Conservation (phyloP, 1,139 yeast species). For the Fermentozyma sake region DNA sequence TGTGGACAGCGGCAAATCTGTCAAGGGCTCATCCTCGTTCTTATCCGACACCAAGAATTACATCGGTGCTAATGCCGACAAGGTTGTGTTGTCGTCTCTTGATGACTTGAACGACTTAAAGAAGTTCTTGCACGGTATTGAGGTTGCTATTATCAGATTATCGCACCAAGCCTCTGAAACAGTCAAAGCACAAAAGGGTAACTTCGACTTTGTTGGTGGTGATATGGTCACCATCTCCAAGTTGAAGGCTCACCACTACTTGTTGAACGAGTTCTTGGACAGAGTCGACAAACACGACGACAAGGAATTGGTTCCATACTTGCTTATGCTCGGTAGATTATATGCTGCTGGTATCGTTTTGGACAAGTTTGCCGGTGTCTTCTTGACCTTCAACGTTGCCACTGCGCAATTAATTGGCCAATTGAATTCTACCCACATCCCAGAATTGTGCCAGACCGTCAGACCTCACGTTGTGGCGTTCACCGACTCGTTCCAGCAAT, state of each 20-base stretch:
- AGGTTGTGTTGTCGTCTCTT: slow-evolving; percentile 22
- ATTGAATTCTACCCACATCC: slow-evolving; percentile 42
- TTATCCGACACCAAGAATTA: slow-evolving; percentile 32
- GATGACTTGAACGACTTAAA: slow-evolving; percentile 28
- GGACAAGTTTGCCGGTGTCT: slow-evolving; percentile 73
- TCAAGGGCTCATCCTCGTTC: slow-evolving; percentile 36
- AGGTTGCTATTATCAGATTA: slow-evolving; percentile 42
- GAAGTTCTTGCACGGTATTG: slow-evolving; percentile 35
- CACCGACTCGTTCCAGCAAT: slow-evolving; percentile 85
- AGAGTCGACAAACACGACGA: slow-evolving; percentile 24
- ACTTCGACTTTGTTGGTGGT: slow-evolving; percentile 57
- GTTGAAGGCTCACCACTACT: slow-evolving; percentile 57
- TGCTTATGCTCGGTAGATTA: slow-evolving; percentile 34
- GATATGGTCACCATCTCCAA: slow-evolving; percentile 58
- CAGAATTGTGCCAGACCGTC: slow-evolving; percentile 41
- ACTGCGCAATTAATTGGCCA: slow-evolving; percentile 40
- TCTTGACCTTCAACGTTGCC: slow-evolving; percentile 63
- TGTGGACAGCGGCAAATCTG: slow-evolving; percentile 29
- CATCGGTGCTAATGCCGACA: slow-evolving; percentile 14
- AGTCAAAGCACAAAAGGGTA: slow-evolving; percentile 38
- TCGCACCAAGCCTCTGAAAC: slow-evolving; percentile 43
- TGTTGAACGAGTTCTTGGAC: slow-evolving; percentile 39
- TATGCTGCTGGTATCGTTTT: slow-evolving; percentile 66
- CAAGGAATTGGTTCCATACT: slow-evolving; percentile 23
- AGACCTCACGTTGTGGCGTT: slow-evolving; percentile 75